A percentile compares a stretch with the other conserved stretches of the same genome.
These are phyloP conservation scores for Podaxis rugospora DNA, from an alignment of 768 basidiomycete species.

Conservation along the genomic window DNA sequence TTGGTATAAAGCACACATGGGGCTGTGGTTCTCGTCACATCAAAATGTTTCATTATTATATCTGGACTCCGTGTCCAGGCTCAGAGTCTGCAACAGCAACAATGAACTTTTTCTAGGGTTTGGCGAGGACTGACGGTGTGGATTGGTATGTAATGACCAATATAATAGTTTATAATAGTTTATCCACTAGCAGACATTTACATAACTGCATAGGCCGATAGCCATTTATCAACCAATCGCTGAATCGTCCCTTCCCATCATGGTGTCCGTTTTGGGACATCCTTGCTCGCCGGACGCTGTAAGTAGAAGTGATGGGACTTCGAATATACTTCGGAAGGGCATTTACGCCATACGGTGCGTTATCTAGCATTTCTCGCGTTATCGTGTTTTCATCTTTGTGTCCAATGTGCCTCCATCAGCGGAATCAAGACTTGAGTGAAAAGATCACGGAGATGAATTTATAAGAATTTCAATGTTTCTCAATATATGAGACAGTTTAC, in stretches of 20 bases:
- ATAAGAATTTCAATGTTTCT: not conserved
- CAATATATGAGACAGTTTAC: not conserved
- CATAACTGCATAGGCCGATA: not conserved
- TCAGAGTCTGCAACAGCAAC: not conserved
- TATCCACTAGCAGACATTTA: not conserved
- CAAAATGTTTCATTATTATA: not conserved
- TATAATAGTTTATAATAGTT: not conserved
- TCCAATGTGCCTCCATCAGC: not conserved
- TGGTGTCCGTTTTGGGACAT: not conserved
- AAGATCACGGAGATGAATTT: not conserved
- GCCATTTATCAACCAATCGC: not conserved
- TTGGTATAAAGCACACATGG: not conserved
- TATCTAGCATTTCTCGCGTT: not conserved
- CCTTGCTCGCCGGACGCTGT: not conserved
- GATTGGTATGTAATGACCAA: not conserved
- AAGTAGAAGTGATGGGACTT: not conserved
- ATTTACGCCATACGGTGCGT: not conserved
- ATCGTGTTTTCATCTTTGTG: not conserved
- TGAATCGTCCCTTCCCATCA: not conserved
- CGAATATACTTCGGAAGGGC: not conserved
- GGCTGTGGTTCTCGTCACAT: not conserved
- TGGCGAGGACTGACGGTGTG: not conserved
- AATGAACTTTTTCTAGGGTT: not conserved
- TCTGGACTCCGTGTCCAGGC: not conserved
- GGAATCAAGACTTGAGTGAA: not conserved